A percentile compares a stretch with the other conserved stretches of the same genome.
Conservation (phyloP, 345 rosid species). For the Boechera divaricarpa region DNA sequence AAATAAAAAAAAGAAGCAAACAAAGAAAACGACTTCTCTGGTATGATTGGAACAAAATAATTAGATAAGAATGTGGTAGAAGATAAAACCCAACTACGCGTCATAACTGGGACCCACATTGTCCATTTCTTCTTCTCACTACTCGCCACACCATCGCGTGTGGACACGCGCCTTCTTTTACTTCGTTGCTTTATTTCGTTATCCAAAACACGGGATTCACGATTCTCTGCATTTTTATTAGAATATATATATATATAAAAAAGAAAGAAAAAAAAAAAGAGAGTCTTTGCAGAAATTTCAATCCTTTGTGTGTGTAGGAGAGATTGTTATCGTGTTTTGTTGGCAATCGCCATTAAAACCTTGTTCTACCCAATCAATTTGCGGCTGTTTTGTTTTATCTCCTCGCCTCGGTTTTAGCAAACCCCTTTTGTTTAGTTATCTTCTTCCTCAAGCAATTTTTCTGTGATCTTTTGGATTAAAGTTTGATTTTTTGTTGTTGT, state of each 20-base stretch:
- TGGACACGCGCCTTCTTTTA: background rate
- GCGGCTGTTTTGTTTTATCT: constrained; percentile 3
- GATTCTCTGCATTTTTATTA: too few species aligned
- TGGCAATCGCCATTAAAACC: background rate
- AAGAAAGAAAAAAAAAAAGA: too few species aligned
- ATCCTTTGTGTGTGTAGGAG: background rate
- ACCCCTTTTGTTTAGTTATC: background rate
- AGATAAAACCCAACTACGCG: constrained; percentile 39
- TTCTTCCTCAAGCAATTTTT: constrained; percentile 6
- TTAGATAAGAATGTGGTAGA: constrained; percentile 37
- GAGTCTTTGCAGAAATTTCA: background rate
- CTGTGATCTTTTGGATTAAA: background rate
- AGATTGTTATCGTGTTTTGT: background rate
- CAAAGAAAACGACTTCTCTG: constrained; percentile 35
- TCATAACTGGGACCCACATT: constrained; percentile 27
- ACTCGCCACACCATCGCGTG: constrained; percentile 29
- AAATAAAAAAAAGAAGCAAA: too few species aligned
- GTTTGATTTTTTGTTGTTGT: background rate
- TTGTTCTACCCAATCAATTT: constrained; percentile 12
- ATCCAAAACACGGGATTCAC: background rate
- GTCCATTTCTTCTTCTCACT: background rate
- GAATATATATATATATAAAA: too few species aligned
- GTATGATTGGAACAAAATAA: constrained; percentile 25
- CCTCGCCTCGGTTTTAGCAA: constrained; percentile 4
- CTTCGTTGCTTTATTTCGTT: constrained; percentile 1